Conservation (phyloP, 345 rosid species). For the Gossypium arboreum region DNA sequence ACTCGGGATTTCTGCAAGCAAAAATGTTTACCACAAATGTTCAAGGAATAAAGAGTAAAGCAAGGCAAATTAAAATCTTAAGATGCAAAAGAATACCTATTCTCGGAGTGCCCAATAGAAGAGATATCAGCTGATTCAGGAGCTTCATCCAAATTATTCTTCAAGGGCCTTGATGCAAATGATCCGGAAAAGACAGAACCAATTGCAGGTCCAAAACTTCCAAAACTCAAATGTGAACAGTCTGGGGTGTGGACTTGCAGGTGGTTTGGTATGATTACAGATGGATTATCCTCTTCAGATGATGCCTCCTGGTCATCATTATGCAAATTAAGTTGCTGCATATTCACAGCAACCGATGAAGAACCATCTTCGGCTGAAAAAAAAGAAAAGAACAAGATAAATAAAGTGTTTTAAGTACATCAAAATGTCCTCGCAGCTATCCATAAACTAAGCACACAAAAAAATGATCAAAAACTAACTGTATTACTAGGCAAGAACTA, state of each 20-base stretch:
- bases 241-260: conserved; percentile 74
- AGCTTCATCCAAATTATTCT: conserved; percentile 55
- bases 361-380: conserved; percentile 62
- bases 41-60: neutral
- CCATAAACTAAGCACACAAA: neutral
- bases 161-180: conserved; percentile 48
- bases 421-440: neutral
- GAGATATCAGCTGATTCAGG: conserved; percentile 49
- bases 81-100: conserved; percentile 40
- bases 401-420: neutral
- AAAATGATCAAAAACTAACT: neutral
- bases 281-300: conserved; percentile 62
- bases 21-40: neutral
- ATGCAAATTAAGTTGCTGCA: conserved; percentile 56
- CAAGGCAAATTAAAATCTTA: neutral
- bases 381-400: conserved; percentile 9
- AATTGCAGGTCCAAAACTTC: conserved; percentile 76
- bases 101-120: conserved; percentile 48
- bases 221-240: conserved; percentile 93
- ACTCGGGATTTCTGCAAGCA: conserved; percentile 61
- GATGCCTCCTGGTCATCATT: conserved; percentile 44
- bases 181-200: conserved; percentile 43
- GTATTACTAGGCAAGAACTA: neutral
- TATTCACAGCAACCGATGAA: conserved; percentile 46
- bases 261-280: conserved; percentile 90